Percentiles rank a stretch among this genome's conserved stretches.
These are phyloP conservation scores for Jaapia argillacea DNA, from an alignment of 768 basidiomycete genomes.

Conservation along the genomic window DNA sequence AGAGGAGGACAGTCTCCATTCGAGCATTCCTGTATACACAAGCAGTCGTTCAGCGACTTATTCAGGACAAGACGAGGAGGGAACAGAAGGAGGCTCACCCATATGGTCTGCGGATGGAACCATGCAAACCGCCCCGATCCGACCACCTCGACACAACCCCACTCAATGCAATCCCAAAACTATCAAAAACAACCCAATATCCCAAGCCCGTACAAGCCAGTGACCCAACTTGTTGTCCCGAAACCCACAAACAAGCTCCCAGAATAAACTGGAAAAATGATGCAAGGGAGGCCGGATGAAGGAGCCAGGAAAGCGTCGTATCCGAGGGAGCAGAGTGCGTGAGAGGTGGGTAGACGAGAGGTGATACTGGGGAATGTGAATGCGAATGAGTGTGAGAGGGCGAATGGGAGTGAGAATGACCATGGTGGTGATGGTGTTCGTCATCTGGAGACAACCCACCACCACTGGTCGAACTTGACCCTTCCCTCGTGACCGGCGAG, in stretches of 20 bases:
- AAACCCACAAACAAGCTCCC: slow-evolving; percentile 77
- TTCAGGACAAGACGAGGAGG: not conserved
- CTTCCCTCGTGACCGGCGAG: slow-evolving; percentile 33
- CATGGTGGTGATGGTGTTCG: too few relatives aligned
- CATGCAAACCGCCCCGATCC: slow-evolving; percentile 18
- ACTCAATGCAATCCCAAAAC: slow-evolving; percentile 62
- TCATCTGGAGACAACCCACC: too few relatives aligned
- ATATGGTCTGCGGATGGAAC: slow-evolving; percentile 33
- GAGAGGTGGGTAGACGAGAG: slow-evolving; percentile 3
- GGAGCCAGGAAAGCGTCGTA: not conserved
- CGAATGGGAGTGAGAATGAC: too few relatives aligned
- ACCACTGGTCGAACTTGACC: too few relatives aligned
- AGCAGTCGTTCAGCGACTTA: not conserved
- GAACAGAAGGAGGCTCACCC: slow-evolving; percentile 44
- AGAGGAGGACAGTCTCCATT: slow-evolving; percentile 61
- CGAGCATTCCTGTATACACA: slow-evolving; percentile 43
- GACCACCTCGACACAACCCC: slow-evolving; percentile 37
- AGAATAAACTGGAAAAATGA: slow-evolving; percentile 42
- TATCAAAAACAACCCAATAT: slow-evolving; percentile 95
- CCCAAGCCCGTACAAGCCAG: slow-evolving; percentile 85
- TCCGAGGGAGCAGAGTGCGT: not conserved
- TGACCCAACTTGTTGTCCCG: slow-evolving; percentile 82
- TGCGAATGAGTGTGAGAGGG: too few relatives aligned
- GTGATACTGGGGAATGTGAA: too few relatives aligned
- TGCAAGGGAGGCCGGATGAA: slow-evolving; percentile 9